Evolutionary conservation across 2,329 filamentous ascomycete genomes (phyloP).

Genomic region (Plenodomus biglobosus): DNA sequence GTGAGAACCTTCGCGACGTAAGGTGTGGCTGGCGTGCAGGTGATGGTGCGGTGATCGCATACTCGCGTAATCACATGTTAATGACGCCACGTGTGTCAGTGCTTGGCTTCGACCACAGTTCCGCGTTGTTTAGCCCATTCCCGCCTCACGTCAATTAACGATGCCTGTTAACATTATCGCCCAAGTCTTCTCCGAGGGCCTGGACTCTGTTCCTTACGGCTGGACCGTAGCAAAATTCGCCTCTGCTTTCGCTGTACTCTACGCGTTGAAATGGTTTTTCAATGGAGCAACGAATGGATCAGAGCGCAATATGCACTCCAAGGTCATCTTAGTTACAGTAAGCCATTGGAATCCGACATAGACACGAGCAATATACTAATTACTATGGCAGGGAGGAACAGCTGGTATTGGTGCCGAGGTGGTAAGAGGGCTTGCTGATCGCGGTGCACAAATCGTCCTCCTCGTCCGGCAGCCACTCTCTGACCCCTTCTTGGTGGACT

Average conservation of each 20-base stretch:
- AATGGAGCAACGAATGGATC: constrained; percentile 72
- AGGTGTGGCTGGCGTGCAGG: constrained; percentile 6
- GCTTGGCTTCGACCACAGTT: constrained; percentile 29
- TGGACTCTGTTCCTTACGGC: constrained; percentile 57
- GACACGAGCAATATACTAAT: not conserved
- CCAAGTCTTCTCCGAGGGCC: constrained; percentile 57
- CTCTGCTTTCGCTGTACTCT: constrained; percentile 56
- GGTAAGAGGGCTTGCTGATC: constrained; percentile 70
- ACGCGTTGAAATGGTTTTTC: constrained; percentile 71
- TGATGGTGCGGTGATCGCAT: constrained; percentile 7
- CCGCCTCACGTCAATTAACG: constrained; percentile 25
- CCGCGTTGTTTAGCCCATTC: constrained; percentile 26
- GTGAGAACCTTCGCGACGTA: constrained; percentile 6
- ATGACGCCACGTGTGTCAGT: constrained; percentile 31
- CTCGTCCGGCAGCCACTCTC: constrained; percentile 79
- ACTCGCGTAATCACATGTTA: constrained; percentile 30
- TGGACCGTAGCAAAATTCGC: constrained; percentile 56
- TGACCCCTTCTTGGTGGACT: constrained; percentile 89
- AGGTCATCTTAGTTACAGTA: constrained; percentile 90
- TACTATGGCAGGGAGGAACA: constrained; percentile 69
- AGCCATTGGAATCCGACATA: constrained; percentile 9
- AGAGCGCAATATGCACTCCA: constrained; percentile 86
- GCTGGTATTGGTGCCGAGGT: constrained; percentile 85
- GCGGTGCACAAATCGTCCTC: constrained; percentile 88
- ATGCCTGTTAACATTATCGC: constrained; percentile 66